Percentiles rank a stretch among this genome's conserved stretches.
These are phyloP conservation scores for Forsythia viridissima DNA, from an alignment of 257 asterid species.

Conservation along the genomic window DNA sequence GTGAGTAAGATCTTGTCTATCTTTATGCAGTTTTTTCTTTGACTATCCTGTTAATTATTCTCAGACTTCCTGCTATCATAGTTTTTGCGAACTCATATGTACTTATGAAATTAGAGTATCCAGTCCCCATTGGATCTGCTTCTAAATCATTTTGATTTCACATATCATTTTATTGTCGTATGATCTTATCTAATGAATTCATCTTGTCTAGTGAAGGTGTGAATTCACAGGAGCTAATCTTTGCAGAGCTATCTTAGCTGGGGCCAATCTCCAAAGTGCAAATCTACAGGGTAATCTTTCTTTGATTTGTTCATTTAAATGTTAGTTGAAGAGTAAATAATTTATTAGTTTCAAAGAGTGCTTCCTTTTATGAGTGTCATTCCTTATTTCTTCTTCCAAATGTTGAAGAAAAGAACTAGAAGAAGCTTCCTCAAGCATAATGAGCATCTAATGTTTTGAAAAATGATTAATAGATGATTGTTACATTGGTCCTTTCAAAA, in stretches of 20 bases:
- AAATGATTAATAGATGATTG: neutral
- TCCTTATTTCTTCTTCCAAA: neutral
- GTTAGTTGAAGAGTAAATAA: conserved; percentile 9
- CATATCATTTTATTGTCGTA: conserved; percentile 21
- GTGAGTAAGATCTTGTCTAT: conserved; percentile 63
- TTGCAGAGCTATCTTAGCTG: conserved; percentile 89
- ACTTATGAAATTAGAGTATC: conserved; percentile 5
- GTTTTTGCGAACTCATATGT: conserved; percentile 8
- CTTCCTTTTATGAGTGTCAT: neutral
- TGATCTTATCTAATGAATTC: conserved; percentile 27
- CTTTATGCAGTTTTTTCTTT: conserved; percentile 9
- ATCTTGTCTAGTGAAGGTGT: conserved; percentile 71
- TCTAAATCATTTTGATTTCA: neutral
- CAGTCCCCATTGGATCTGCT: conserved; percentile 11
- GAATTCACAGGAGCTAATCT: conserved; percentile 97
- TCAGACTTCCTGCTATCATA: neutral
- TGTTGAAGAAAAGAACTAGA: neutral
- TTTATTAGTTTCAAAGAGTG: conserved; percentile 3
- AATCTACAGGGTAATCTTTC: conserved; percentile 72
- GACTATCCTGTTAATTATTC: conserved; percentile 3
- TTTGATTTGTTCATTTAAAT: conserved; percentile 3
- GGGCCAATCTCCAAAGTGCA: conserved; percentile 96
- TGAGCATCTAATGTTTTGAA: neutral
- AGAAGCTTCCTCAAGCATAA: neutral
- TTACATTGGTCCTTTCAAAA: neutral